Evolutionary conservation across 768 basidiomycete species (phyloP).

Genomic region (Mycena rosella): DNA sequence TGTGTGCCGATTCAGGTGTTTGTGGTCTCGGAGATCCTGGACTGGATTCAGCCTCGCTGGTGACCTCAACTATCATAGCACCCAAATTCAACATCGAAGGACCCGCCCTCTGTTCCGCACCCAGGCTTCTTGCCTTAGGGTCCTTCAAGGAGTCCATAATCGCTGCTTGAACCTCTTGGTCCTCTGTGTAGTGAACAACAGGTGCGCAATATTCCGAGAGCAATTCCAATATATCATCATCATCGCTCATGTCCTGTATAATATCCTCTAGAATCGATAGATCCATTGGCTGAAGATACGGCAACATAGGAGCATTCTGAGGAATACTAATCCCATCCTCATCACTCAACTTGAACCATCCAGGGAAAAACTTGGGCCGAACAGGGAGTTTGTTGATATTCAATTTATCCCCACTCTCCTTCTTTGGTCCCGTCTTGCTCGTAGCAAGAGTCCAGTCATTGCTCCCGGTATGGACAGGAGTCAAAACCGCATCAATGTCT

Average conservation of each 20-base stretch:
- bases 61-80: conserved; percentile 1
- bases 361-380: conserved; percentile 4
- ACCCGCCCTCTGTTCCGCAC: conserved; percentile 16
- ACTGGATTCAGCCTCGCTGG: background rate
- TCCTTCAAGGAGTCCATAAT: conserved; percentile 8
- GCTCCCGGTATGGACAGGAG: no score
- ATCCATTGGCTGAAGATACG: background rate
- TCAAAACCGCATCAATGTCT: background rate
- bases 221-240: background rate
- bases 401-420: background rate
- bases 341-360: background rate
- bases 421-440: background rate
- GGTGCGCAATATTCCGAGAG: background rate
- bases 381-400: background rate
- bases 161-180: background rate
- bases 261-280: background rate
- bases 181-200: background rate
- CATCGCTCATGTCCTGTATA: background rate
- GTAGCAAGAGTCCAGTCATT: background rate
- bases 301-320: background rate
- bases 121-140: background rate
- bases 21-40: no score
- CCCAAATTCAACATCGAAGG: background rate
- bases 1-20: no score
- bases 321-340: background rate